Conservation (phyloP, 441 rosid species). For the Brassica balearica region DNA sequence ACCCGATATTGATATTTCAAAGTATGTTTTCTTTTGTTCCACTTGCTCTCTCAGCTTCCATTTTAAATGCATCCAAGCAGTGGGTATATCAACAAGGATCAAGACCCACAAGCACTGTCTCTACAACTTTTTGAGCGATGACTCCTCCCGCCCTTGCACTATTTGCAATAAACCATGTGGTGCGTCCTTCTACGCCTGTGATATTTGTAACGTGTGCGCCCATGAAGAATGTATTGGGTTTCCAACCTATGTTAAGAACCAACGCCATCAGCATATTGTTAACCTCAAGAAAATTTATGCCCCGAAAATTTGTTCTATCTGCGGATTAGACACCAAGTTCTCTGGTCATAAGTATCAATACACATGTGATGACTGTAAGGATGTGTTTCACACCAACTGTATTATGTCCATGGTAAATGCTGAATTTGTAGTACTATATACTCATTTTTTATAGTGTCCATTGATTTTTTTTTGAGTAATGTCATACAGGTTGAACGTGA, state of each 20-base stretch:
- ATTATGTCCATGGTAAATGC: conserved; percentile 6
- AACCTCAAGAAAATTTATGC: not conserved
- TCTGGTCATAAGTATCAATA: not conserved
- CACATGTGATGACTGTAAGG: not conserved
- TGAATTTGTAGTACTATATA: not conserved
- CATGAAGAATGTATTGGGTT: not conserved
- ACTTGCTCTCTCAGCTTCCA: not conserved
- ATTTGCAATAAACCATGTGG: not conserved
- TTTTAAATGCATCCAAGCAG: not conserved
- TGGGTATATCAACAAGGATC: not conserved
- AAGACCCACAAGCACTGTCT: not conserved
- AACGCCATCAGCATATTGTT: not conserved
- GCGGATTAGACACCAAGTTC: not conserved
- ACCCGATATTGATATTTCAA: not conserved
- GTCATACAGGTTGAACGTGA: not conserved
- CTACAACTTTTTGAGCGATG: not conserved
- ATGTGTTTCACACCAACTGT: not conserved
- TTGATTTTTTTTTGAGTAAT: not conserved
- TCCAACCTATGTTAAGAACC: not conserved
- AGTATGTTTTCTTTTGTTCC: not conserved
- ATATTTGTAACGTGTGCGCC: not conserved
- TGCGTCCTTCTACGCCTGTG: not conserved
- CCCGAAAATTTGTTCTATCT: not conserved
- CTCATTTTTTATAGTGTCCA: not conserved
- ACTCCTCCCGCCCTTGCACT: not conserved